These are phyloP conservation scores for Xylaria sp. DNA, from an alignment of 2,329 filamentous ascomycete species.

Conservation along the genomic window DNA sequence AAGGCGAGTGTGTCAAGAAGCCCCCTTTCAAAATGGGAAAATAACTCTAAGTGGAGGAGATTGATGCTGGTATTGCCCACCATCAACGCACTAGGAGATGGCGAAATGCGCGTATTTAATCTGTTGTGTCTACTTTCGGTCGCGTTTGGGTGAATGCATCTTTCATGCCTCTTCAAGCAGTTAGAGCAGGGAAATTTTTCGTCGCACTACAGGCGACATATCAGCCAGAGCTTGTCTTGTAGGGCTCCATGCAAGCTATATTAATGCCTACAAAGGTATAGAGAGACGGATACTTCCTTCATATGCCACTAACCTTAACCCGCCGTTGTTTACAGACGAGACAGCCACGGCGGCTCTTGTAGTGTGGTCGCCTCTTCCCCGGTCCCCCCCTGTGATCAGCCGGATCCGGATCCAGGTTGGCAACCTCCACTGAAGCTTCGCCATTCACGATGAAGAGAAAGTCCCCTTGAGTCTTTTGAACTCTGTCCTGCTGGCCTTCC, in stretches of 20 bases:
- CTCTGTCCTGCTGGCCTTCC: neutral
- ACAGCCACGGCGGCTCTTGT: slow-evolving; percentile 29
- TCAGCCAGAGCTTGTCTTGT: slow-evolving; percentile 9
- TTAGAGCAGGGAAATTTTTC: slow-evolving; percentile 23
- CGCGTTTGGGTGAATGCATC: slow-evolving; percentile 11
- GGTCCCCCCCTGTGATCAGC: neutral
- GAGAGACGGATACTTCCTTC: neutral
- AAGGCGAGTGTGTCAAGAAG: slow-evolving; percentile 24
- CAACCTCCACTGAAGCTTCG: neutral
- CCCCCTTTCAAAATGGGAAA: slow-evolving; percentile 27
- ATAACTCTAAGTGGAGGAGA: slow-evolving; percentile 27
- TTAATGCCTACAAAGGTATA: neutral
- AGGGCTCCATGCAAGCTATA: neutral
- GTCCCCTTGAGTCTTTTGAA: neutral
- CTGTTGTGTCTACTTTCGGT: neutral
- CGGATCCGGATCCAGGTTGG: neutral
- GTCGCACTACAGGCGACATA: slow-evolving; percentile 15
- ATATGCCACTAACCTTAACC: slow-evolving; percentile 24
- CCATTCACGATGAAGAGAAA: slow-evolving; percentile 22
- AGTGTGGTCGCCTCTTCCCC: slow-evolving; percentile 18
- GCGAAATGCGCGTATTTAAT: neutral
- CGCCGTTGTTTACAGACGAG: slow-evolving; percentile 24
- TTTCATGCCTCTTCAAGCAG: slow-evolving; percentile 23
- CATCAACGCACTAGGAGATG: neutral
- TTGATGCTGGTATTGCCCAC: slow-evolving; percentile 12